Conservation (phyloP, 2,329 filamentous ascomycete genomes). For the Ceratocystis variospora region DNA sequence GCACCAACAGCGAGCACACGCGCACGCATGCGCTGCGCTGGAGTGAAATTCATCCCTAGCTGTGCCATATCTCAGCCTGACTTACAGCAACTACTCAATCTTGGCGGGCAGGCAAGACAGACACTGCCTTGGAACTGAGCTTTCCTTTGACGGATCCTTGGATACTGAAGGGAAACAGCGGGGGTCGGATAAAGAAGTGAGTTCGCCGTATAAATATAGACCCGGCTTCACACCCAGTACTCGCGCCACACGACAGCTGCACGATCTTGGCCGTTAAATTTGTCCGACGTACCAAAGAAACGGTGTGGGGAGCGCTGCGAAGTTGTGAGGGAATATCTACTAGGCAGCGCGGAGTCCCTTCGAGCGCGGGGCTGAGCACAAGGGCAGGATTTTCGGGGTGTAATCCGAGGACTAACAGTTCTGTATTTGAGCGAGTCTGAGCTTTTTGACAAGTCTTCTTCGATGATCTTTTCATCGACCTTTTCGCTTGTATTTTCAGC, state of each 20-base stretch:
- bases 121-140: background rate
- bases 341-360: background rate
- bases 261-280: background rate
- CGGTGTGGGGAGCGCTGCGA: background rate
- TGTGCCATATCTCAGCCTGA: background rate
- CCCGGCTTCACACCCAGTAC: conserved; percentile 11
- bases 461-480: background rate
- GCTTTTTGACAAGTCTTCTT: background rate
- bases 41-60: background rate
- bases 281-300: background rate
- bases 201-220: background rate
- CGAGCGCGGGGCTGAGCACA: background rate
- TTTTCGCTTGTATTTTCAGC: background rate
- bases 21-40: conserved; percentile 16
- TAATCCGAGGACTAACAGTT: background rate
- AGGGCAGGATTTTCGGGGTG: background rate
- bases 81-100: background rate
- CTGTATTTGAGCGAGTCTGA: background rate
- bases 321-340: background rate
- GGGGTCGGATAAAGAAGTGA: background rate
- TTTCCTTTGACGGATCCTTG: background rate
- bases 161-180: background rate
- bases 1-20: conserved; percentile 31
- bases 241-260: conserved; percentile 13
- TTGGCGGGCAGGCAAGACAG: background rate